A percentile compares a stretch with the other conserved stretches of the same genome.
phyloP scores from a whole-genome alignment of 129 eudicot genomes.

The Pulicaria dysenterica region DNA sequence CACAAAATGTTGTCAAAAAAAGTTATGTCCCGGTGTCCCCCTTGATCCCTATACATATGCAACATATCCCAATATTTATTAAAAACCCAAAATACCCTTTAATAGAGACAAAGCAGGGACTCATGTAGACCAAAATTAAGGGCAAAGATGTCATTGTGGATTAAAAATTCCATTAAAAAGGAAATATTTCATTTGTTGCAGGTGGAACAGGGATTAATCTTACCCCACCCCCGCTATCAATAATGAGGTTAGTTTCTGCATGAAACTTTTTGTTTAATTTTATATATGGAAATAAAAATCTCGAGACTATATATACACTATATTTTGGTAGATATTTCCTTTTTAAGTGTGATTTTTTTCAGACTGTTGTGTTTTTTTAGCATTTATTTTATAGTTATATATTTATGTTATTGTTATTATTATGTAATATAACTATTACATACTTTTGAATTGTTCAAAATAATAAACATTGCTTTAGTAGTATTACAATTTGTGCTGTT shows the following conservation, averaged over 20 bases:
- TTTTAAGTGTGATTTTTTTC: background rate
- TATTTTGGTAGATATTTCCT: no score
- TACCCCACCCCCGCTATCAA: constrained; percentile 88
- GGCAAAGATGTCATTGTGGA: constrained; percentile 6
- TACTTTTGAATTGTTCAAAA: background rate
- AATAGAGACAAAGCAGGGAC: background rate
- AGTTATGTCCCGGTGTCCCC: no score
- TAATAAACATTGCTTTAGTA: background rate
- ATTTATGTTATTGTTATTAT: background rate
- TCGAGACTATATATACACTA: no score
- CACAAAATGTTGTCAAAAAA: no score
- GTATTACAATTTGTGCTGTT: background rate
- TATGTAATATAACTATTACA: background rate
- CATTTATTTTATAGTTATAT: background rate
- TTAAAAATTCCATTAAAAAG: background rate
- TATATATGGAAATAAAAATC: no score
- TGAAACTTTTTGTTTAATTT: background rate
- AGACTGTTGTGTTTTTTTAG: background rate
- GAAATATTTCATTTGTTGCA: constrained; percentile 34
- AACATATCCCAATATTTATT: constrained; percentile 8
- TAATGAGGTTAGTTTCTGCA: constrained; percentile 60
- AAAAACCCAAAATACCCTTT: constrained; percentile 3
- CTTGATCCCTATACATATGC: background rate
- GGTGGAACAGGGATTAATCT: constrained; percentile 97
- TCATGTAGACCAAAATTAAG: constrained; percentile 9